These are phyloP conservation scores for Rubia peregrina DNA, from an alignment of 305 asterid species.

Conservation along the genomic window DNA sequence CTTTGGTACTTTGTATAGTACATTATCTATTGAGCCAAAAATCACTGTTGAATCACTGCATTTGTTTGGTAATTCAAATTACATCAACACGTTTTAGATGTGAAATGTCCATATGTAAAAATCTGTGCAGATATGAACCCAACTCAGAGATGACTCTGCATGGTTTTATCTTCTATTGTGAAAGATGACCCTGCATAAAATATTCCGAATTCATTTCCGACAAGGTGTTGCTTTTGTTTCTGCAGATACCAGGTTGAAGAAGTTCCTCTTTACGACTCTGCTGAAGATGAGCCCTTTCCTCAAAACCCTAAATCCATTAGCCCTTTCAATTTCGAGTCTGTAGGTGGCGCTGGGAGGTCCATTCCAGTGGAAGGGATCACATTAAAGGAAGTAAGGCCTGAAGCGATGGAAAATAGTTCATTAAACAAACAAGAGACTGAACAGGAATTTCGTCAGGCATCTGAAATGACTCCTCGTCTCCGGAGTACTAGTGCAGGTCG, in stretches of 20 bases:
- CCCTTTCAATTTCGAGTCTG: conserved; percentile 28
- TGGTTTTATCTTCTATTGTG: background rate
- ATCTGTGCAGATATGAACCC: too few species aligned
- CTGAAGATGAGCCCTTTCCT: conserved; percentile 72
- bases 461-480: conserved; percentile 51
- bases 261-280: conserved; percentile 88
- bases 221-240: background rate
- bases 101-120: too few species aligned
- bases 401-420: conserved; percentile 26
- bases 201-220: background rate
- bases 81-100: background rate
- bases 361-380: conserved; percentile 23
- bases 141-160: background rate
- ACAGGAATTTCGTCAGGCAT: conserved; percentile 39
- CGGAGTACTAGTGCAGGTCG: conserved; percentile 52
- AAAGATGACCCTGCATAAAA: background rate
- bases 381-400: conserved; percentile 29
- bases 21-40: too few species aligned
- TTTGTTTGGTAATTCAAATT: background rate
- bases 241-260: conserved; percentile 79
- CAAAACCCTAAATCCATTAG: conserved; percentile 24
- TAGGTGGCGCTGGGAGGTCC: conserved; percentile 20
- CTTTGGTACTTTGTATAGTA: background rate
- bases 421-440: conserved; percentile 25
- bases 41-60: background rate